Conservation (phyloP, 441 rosid genomes). For the Aquilaria agallochum region DNA sequence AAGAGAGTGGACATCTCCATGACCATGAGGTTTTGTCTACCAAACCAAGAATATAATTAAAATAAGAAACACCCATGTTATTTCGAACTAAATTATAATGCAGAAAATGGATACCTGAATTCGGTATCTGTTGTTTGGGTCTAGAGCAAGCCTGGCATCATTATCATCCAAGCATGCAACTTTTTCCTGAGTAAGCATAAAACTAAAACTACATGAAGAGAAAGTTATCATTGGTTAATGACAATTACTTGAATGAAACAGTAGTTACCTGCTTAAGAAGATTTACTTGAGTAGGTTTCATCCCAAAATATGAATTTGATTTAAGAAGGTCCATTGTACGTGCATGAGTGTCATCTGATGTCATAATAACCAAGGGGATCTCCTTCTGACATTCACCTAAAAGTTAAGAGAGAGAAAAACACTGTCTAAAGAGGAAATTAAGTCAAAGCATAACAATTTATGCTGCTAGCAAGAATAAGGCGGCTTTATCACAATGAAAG, state of each 20-base stretch:
- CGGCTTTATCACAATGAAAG: too few relatives aligned
- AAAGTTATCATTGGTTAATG: constrained; percentile 7
- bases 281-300: constrained; percentile 80
- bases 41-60: constrained; percentile 21
- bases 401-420: constrained; percentile 8
- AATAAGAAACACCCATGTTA: constrained; percentile 3
- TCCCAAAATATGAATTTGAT: constrained; percentile 82
- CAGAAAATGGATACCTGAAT: constrained; percentile 58
- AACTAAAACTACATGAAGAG: constrained; percentile 8
- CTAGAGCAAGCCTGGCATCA: constrained; percentile 86
- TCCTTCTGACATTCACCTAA: constrained; percentile 53
- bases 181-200: constrained; percentile 60
- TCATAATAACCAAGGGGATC: constrained; percentile 92
- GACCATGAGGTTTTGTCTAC: constrained; percentile 98
- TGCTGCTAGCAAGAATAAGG: too few relatives aligned
- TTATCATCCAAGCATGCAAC: constrained; percentile 97
- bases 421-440: constrained; percentile 6
- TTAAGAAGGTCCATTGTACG: constrained; percentile 69
- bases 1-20: constrained; percentile 95
- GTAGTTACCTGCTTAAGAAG: constrained; percentile 87
- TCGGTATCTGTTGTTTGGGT: constrained; percentile 68
- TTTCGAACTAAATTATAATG: neutral
- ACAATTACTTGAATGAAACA: constrained; percentile 5
- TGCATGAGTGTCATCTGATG: constrained; percentile 93
- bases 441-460: too few relatives aligned